Evolutionary conservation across 2,329 filamentous ascomycete species (phyloP).

Genomic region (Hypoxylon sp.): DNA sequence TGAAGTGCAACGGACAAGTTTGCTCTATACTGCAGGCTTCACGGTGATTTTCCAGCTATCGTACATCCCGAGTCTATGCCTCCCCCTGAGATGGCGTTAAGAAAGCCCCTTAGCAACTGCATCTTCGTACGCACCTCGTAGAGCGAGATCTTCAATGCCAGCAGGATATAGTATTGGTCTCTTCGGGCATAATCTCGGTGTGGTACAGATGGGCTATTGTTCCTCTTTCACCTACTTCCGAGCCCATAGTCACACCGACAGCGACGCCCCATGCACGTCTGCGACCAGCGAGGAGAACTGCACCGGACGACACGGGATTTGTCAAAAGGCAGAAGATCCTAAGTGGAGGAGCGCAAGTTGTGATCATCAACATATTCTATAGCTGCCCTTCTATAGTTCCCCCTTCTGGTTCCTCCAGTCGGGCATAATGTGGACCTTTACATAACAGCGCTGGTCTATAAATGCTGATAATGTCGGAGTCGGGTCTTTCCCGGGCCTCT

Average conservation of each 20-base stretch:
- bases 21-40: background rate
- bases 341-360: background rate
- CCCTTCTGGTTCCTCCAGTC: conserved; percentile 1
- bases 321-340: background rate
- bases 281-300: conserved; percentile 28
- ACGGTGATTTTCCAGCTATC: background rate
- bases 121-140: background rate
- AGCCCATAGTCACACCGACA: conserved; percentile 29
- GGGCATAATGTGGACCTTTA: background rate
- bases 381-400: background rate
- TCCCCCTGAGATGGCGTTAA: background rate
- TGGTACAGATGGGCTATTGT: conserved; percentile 32
- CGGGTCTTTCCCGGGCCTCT: conserved; percentile 1
- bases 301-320: background rate
- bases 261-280: conserved; percentile 20
- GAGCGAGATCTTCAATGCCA: background rate
- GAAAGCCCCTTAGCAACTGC: background rate
- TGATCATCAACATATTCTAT: background rate
- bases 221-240: conserved; percentile 31
- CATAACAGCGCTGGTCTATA: background rate
- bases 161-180: conserved; percentile 1
- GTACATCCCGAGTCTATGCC: background rate
- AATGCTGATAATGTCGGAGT: conserved; percentile 1
- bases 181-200: conserved; percentile 20
- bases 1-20: too few species aligned